Conservation (phyloP, 106 monocot species). For the Hemerocallis citrina region DNA sequence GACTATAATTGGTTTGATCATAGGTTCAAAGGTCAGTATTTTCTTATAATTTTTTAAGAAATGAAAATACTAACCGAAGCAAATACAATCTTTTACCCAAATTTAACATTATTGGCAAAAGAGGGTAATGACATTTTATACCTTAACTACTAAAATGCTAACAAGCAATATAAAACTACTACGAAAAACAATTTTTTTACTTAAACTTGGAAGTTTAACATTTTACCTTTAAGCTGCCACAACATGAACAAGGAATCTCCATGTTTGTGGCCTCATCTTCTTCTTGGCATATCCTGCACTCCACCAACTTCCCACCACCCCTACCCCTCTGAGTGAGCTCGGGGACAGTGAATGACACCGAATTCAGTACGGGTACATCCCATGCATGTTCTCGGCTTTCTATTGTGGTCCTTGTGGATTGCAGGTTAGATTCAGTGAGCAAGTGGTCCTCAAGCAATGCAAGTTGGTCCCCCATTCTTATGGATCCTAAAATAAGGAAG, state of each 20-base stretch:
- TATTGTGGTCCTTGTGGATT: slow-evolving; percentile 42
- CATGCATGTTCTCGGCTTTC: slow-evolving; percentile 20
- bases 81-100: no score
- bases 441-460: slow-evolving; percentile 57
- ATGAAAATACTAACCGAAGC: no score
- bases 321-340: slow-evolving; percentile 9
- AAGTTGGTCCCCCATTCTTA: slow-evolving; percentile 68
- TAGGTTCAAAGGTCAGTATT: no score
- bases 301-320: slow-evolving; percentile 19
- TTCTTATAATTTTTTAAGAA: no score
- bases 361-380: background rate
- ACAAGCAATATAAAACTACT: no score
- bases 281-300: slow-evolving; percentile 77
- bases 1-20: background rate
- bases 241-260: slow-evolving; percentile 68
- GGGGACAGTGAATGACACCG: background rate
- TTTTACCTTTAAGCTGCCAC: slow-evolving; percentile 66
- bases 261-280: slow-evolving; percentile 59
- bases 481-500: background rate
- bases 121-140: no score
- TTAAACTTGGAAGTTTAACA: background rate
- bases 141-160: background rate
- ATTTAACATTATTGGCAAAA: no score
- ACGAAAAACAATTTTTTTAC: no score
- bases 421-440: slow-evolving; percentile 60